Conservation (phyloP, 2,329 filamentous ascomycete species). For the Penicillium corylophilum region DNA sequence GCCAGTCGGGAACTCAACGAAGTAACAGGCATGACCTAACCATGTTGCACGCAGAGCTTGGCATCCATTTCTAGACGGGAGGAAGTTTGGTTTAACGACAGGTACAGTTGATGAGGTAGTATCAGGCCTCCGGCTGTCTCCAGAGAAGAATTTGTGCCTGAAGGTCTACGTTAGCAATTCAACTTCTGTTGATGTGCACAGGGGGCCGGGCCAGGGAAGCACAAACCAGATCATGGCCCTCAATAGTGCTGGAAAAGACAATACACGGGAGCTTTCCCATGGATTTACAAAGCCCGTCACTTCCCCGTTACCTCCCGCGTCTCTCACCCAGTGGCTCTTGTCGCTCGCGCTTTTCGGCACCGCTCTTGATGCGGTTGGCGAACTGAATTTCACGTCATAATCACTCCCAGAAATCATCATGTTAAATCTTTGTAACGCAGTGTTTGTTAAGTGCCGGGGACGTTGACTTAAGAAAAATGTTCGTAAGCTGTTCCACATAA, state of each 20-base stretch:
- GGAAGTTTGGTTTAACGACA: neutral
- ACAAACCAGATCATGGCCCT: neutral
- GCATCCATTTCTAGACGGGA: neutral
- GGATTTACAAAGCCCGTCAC: neutral
- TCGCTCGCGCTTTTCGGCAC: neutral
- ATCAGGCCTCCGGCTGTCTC: neutral
- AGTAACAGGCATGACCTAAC: neutral
- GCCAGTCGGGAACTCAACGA: neutral
- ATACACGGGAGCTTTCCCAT: neutral
- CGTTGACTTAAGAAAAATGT: neutral
- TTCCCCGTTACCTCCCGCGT: neutral
- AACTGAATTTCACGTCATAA: neutral
- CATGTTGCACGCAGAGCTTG: neutral
- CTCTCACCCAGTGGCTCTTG: neutral
- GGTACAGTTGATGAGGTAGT: neutral
- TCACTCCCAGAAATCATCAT: neutral
- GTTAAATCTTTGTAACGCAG: neutral
- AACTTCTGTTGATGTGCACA: neutral
- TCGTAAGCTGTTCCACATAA: neutral
- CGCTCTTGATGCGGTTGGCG: neutral
- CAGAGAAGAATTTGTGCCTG: neutral
- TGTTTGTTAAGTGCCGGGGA: neutral
- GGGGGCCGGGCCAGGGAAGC: neutral
- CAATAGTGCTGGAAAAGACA: neutral
- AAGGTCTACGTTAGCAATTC: neutral